Percentiles rank a stretch among this genome's conserved stretches.
These are phyloP conservation scores for Phytophthora ramorum DNA, from an alignment of 352 stramenopile genomes.

Conservation along the genomic window DNA sequence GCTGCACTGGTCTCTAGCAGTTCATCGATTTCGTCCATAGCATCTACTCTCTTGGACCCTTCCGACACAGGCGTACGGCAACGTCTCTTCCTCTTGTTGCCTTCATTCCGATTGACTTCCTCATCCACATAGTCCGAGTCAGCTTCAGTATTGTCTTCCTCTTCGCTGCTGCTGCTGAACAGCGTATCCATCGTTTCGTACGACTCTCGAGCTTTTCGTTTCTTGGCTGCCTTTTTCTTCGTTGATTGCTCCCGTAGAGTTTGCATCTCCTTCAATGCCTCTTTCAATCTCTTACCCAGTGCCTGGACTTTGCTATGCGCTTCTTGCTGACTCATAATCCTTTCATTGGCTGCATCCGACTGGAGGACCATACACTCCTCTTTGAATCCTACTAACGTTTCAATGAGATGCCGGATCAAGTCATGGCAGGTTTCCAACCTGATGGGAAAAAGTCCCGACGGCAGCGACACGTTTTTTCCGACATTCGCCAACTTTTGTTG, in stretches of 20 bases:
- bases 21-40: conserved; percentile 68
- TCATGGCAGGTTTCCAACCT: conserved; percentile 54
- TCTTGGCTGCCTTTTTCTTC: conserved; percentile 48
- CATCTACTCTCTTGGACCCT: conserved; percentile 15
- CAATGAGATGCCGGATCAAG: conserved; percentile 58
- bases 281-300: conserved; percentile 24
- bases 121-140: conserved; percentile 80
- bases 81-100: conserved; percentile 10
- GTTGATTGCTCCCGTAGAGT: conserved; percentile 28
- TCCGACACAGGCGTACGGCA: not conserved
- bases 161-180: conserved; percentile 64
- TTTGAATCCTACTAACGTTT: conserved; percentile 49
- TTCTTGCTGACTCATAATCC: conserved; percentile 27
- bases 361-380: conserved; percentile 40
- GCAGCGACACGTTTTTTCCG: conserved; percentile 54
- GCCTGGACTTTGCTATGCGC: conserved; percentile 18
- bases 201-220: conserved; percentile 42
- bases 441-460: conserved; percentile 49
- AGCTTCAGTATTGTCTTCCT: conserved; percentile 56
- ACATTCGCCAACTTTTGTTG: conserved; percentile 68
- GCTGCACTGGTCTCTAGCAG: conserved; percentile 44
- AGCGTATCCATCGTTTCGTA: conserved; percentile 57
- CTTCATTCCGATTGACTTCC: conserved; percentile 22
- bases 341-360: conserved; percentile 11
- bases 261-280: conserved; percentile 31